A percentile compares a stretch with the other conserved stretches of the same genome.
phyloP scores from a whole-genome alignment of 1,284 basidiomycete species.

The Trametes sp. region DNA sequence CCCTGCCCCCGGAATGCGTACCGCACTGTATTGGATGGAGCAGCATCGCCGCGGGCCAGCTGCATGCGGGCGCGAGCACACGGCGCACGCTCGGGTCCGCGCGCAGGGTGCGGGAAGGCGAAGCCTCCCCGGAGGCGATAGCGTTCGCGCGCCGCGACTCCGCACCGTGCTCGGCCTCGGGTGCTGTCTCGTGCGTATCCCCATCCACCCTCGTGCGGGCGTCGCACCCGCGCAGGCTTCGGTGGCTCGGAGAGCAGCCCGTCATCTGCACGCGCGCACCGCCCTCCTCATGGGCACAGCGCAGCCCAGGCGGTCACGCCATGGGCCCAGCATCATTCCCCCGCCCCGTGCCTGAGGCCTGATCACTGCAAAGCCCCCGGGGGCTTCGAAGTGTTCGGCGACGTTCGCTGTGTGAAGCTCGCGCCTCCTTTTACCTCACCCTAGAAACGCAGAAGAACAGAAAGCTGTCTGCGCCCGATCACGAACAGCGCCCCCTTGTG shows the following conservation, averaged over 20 bases:
- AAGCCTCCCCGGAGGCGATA: not conserved
- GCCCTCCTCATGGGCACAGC: slow-evolving; percentile 14
- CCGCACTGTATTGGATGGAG: not conserved
- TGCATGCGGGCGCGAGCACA: too few relatives aligned
- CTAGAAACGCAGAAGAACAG: slow-evolving; percentile 37
- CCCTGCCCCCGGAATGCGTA: not conserved
- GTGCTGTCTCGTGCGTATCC: not conserved
- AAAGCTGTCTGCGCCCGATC: slow-evolving; percentile 28
- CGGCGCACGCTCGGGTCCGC: not conserved
- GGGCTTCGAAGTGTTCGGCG: slow-evolving; percentile 18
- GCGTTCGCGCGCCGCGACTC: not conserved
- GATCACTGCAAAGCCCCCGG: slow-evolving; percentile 14
- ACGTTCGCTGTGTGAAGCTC: slow-evolving; percentile 21
- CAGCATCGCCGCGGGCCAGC: not conserved
- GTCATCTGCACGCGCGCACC: slow-evolving; percentile 1
- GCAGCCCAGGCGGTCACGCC: slow-evolving; percentile 19
- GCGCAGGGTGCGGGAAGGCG: slow-evolving; percentile 4
- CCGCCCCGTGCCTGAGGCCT: slow-evolving; percentile 32
- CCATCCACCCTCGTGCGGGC: not conserved
- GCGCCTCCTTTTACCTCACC: slow-evolving; percentile 35
- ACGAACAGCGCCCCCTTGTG: slow-evolving; percentile 25
- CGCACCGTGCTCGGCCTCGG: not conserved
- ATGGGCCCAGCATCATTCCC: slow-evolving; percentile 29
- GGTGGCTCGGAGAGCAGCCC: too few relatives aligned
- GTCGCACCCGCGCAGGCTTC: not conserved